A percentile compares a stretch with the other conserved stretches of the same genome.
Conservation (phyloP, 768 basidiomycete genomes). For the Rhodotorula toruloides region DNA sequence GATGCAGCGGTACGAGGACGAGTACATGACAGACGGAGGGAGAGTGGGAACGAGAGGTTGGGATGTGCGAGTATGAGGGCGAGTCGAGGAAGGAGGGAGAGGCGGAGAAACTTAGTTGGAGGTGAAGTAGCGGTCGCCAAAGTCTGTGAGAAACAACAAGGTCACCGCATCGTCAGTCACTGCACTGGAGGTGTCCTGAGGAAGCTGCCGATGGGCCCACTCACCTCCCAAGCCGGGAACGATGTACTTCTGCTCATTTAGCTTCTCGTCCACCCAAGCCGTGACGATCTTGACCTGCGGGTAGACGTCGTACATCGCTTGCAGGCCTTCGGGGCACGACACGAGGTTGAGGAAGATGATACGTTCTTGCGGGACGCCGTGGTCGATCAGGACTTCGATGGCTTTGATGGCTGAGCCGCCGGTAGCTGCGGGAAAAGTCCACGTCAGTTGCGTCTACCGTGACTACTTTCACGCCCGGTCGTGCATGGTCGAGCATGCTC, state of each 20-base stretch:
- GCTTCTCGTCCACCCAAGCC: slow-evolving; percentile 43
- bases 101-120: background rate
- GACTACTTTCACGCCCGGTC: no score
- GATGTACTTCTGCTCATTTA: slow-evolving; percentile 42
- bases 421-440: slow-evolving; percentile 59
- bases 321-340: slow-evolving; percentile 42
- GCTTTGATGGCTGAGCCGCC: slow-evolving; percentile 98
- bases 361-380: slow-evolving; percentile 87
- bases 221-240: slow-evolving; percentile 34
- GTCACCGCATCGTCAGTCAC: background rate
- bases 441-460: background rate
- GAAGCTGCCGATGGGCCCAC: background rate
- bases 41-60: no score
- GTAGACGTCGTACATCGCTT: slow-evolving; percentile 36
- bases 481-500: no score
- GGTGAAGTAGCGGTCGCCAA: slow-evolving; percentile 37
- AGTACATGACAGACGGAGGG: no score
- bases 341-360: slow-evolving; percentile 45
- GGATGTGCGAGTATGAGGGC: no score
- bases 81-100: no score
- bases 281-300: slow-evolving; percentile 41
- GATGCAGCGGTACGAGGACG: no score
- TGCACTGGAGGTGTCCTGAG: background rate
- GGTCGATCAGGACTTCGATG: slow-evolving; percentile 83
- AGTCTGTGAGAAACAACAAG: slow-evolving; percentile 14